These are phyloP conservation scores for Fusarium illudens DNA, from an alignment of 2,329 filamentous ascomycete species.

Conservation along the genomic window DNA sequence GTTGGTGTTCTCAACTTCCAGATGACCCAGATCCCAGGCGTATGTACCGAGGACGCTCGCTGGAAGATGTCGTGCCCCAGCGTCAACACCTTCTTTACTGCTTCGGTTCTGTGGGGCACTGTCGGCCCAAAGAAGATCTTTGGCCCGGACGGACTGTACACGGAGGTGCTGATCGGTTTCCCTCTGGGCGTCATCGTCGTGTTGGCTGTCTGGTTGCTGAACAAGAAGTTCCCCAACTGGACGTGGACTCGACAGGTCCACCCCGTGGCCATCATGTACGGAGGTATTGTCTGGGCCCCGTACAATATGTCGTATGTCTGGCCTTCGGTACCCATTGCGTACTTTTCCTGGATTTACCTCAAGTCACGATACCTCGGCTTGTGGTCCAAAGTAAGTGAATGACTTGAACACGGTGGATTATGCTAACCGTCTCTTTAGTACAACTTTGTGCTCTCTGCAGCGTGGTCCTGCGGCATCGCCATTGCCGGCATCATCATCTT, in stretches of 20 bases:
- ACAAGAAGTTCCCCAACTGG: conserved; percentile 45
- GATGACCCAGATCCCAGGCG: conserved; percentile 54
- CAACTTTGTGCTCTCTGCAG: conserved; percentile 58
- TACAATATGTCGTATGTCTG: conserved; percentile 58
- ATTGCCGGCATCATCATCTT: conserved; percentile 58
- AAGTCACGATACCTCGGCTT: conserved; percentile 55
- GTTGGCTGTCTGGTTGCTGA: conserved; percentile 48
- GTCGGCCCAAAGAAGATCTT: conserved; percentile 51
- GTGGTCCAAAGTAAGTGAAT: conserved; percentile 54
- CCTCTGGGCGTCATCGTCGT: conserved; percentile 50
- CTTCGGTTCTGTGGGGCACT: conserved; percentile 53
- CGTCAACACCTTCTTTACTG: conserved; percentile 51
- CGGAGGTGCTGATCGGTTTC: conserved; percentile 50
- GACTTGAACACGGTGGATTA: not conserved
- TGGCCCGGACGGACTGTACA: conserved; percentile 48
- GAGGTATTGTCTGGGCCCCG: conserved; percentile 51
- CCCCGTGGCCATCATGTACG: conserved; percentile 53
- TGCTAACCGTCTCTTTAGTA: conserved; percentile 46
- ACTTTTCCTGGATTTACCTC: conserved; percentile 58
- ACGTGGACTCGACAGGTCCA: conserved; percentile 51
- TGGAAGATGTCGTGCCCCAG: conserved; percentile 51
- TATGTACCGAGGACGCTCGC: conserved; percentile 58
- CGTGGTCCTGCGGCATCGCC: conserved; percentile 56
- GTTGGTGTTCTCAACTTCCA: conserved; percentile 50
- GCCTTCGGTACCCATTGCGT: conserved; percentile 58